Evolutionary conservation across 2,329 filamentous ascomycete genomes (phyloP), one percentile per base, ranked within the genome.

Genomic region (Parascedosporium putredinis): DNA sequence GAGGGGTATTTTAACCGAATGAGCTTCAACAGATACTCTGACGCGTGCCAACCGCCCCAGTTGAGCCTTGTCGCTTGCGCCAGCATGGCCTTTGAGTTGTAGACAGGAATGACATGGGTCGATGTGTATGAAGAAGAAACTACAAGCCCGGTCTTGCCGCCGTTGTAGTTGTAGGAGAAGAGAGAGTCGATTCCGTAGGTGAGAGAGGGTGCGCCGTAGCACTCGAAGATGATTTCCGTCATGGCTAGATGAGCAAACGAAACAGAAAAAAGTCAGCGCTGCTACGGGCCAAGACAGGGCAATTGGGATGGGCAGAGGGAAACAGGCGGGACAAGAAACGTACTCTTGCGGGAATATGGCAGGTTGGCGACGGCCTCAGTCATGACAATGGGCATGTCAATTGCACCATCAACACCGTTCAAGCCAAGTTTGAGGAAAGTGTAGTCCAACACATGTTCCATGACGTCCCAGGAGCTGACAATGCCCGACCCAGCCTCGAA

Each of bases 181-280:
- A 98, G 78, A 9, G 90, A 94, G 66, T 98, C 93, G 68, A 98
- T 90, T 47, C 93, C 93, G 67, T 93, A 96, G 16, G 90, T 86
- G 23, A 96, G 76, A 2, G 88, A 91, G 0, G 93, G 91, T 9
- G 87, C 90, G 52, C 81, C 80, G 65, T 98, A 98, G 67, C 89
- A 94, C 67, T 98, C 93, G 64, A 97, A 98, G 9, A 98, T 73
- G 50, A 97, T 91, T 62, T 98, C 93, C 40, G 87, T 95, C 91
- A 97, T 97, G 57, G 87, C 88, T 95, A 56, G 49, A 9, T 8
- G 22, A 23, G 16, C 14, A 23, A 45, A 18, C 20, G 18, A 8
- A 18, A 12, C 6, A 23, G 12, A 16, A 8, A 38, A 31, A 7
- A 18, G 16, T 16, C 16, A 38, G 40, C 38, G 5, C 5, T 20